These are phyloP conservation scores for Daldinia eschscholtzii DNA, from an alignment of 2,329 filamentous ascomycete genomes.

Conservation along the genomic window DNA sequence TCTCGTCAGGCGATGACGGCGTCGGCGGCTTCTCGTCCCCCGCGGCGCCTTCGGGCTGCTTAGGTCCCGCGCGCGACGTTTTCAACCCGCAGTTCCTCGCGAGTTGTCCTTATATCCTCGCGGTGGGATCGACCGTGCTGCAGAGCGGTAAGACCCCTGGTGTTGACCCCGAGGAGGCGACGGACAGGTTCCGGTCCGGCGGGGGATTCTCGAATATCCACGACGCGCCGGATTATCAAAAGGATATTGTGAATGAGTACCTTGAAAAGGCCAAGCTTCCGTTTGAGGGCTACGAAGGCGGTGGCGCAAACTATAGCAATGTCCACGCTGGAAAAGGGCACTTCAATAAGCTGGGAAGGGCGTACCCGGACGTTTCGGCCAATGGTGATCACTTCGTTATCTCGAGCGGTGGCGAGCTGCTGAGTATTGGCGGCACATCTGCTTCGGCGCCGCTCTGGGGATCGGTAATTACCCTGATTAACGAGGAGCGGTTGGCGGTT, in stretches of 20 bases:
- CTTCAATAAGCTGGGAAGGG: conserved; percentile 61
- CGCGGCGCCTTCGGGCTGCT: conserved; percentile 52
- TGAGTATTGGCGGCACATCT: conserved; percentile 63
- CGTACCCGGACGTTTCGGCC: conserved; percentile 63
- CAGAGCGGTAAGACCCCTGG: conserved; percentile 39
- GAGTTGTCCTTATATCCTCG: conserved; percentile 65
- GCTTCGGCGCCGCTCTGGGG: conserved; percentile 63
- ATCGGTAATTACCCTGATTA: conserved; percentile 62
- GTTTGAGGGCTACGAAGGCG: conserved; percentile 52
- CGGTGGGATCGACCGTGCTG: conserved; percentile 57
- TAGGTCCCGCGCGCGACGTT: conserved; percentile 56
- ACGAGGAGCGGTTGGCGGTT: conserved; percentile 61
- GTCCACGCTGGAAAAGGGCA: conserved; percentile 51
- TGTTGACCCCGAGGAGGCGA: conserved; percentile 37
- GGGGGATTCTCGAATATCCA: conserved; percentile 55
- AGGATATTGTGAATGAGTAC: conserved; percentile 46
- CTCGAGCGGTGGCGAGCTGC: conserved; percentile 52
- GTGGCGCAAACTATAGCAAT: conserved; percentile 54
- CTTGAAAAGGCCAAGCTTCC: conserved; percentile 45
- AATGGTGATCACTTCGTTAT: conserved; percentile 56
- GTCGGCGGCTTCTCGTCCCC: conserved; percentile 55
- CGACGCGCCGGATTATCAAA: conserved; percentile 50
- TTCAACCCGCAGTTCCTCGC: conserved; percentile 63
- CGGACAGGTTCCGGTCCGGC: conserved; percentile 47
- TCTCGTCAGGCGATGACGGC: conserved; percentile 63